Evolutionary conservation across 2,329 filamentous ascomycete genomes (phyloP), one percentile per base, ranked within the genome.

Genomic region (Arthrobotrys sinensis): DNA sequence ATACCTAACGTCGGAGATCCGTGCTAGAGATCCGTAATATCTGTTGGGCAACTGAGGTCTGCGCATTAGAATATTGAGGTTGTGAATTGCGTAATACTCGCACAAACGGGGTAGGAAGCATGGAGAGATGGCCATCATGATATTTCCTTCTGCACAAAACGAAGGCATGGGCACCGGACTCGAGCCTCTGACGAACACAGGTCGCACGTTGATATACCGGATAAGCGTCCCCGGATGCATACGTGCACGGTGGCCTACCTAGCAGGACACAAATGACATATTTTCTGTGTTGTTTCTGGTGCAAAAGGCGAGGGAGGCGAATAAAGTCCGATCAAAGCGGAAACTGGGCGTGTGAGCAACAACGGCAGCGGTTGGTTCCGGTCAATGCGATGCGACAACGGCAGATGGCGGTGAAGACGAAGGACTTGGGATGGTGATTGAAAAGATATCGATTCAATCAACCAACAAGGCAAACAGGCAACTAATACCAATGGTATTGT

Each of bases 231-330:
- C 32, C 52, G 32, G 50, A 53, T 38, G 52, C 32, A 19, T 7
- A 14, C 19, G 34, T 24, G 34, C 10, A 60, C 11, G 16, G 53
- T 38, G n/a, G 16, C 52, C 28, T 57, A 57, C 32, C 52, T 8
- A 38, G 32, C 32, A 2, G n/a, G 28, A 38, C 12, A 57, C 45
- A 46, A 43, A 63, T 4, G 46, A 12, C 11, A 50, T 53, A 32
- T 62, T 57, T 38, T 52, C 24, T 70, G 72, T 48, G 72, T 70
- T 70, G 72, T 68, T 45, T 52, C 48, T 68, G 69, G 70, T 68
- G 63, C 36, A 63, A 50, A 38, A 52, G 8, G 60, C 4, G 24
- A 28, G 14, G 5, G 19, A 32, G 65, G 6, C 32, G 1, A 43
- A 38, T 53, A 34, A 38, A 46, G 12, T 43, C 36, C 11, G 40